These are phyloP conservation scores for Wallacemonas rigidus DNA, from an alignment of 208 protist species.

Conservation along the genomic window DNA sequence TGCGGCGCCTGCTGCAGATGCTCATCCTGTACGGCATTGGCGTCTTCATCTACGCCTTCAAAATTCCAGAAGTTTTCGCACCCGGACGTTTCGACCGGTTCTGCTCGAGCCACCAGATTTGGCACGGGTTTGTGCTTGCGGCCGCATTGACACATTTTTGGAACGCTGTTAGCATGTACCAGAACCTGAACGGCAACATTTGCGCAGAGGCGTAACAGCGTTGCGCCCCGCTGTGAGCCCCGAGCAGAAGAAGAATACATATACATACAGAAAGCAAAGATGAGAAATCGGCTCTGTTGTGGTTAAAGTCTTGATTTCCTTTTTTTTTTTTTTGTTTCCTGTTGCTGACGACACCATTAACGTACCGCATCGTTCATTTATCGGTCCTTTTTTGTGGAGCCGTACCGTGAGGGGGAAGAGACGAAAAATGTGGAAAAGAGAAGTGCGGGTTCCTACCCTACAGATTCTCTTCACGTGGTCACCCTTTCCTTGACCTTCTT, in stretches of 20 bases:
- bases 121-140: conserved; percentile 80
- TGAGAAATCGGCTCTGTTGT: too few relatives aligned
- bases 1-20: conserved; percentile 61
- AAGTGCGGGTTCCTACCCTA: too few relatives aligned
- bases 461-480: too few relatives aligned
- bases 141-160: conserved; percentile 76
- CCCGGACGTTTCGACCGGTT: conserved; percentile 78
- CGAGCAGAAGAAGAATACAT: background rate
- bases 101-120: conserved; percentile 78
- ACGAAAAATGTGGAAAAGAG: too few relatives aligned
- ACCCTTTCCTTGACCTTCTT: background rate
- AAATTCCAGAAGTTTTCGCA: conserved; percentile 69
- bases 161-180: conserved; percentile 71
- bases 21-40: conserved; percentile 74
- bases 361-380: too few relatives aligned
- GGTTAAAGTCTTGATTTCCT: too few relatives aligned
- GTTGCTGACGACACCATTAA: too few relatives aligned
- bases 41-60: conserved; percentile 82
- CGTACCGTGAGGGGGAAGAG: too few relatives aligned
- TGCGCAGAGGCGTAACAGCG: conserved; percentile 10
- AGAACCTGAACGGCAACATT: conserved; percentile 38
- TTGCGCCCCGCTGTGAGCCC: too few relatives aligned
- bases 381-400: too few relatives aligned
- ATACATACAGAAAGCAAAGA: background rate
- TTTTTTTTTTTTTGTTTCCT: too few relatives aligned